These are phyloP conservation scores for Phytophthora litchii DNA, from an alignment of 352 stramenopile species.

Conservation along the genomic window DNA sequence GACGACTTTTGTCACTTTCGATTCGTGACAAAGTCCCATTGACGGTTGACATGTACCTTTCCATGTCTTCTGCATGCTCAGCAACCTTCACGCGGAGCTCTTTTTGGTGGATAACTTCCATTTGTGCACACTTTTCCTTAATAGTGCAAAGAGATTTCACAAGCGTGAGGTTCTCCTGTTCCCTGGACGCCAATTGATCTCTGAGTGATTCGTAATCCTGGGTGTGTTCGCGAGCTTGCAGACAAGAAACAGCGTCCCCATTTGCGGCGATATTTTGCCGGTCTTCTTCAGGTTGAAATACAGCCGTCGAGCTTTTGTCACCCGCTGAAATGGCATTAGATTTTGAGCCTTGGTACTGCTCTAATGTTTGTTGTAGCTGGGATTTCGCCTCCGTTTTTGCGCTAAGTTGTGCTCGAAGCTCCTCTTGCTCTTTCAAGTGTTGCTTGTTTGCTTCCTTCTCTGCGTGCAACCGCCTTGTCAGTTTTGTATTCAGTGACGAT, in stretches of 20 bases:
- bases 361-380: conserved; percentile 13
- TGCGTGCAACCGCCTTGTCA: conserved; percentile 28
- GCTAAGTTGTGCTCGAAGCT: conserved; percentile 28
- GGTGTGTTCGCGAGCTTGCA: neutral
- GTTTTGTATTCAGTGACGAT: conserved; percentile 36
- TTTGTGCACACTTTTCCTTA: conserved; percentile 40
- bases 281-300: neutral
- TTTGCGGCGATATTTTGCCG: neutral
- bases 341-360: conserved; percentile 15
- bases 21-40: conserved; percentile 38
- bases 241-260: neutral
- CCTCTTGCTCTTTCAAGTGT: conserved; percentile 26
- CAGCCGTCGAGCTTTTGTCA: no score
- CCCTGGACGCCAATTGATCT: conserved; percentile 34
- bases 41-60: conserved; percentile 41
- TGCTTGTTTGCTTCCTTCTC: conserved; percentile 31
- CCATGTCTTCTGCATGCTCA: conserved; percentile 33
- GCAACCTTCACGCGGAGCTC: conserved; percentile 26
- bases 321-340: neutral
- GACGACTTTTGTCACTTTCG: conserved; percentile 28
- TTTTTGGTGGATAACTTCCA: conserved; percentile 25
- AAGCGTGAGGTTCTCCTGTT: conserved; percentile 53
- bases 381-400: conserved; percentile 27
- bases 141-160: conserved; percentile 49
- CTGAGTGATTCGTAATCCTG: conserved; percentile 18